Evolutionary conservation across 1,284 basidiomycete species (phyloP).

Genomic region (Leccinum fallax): DNA sequence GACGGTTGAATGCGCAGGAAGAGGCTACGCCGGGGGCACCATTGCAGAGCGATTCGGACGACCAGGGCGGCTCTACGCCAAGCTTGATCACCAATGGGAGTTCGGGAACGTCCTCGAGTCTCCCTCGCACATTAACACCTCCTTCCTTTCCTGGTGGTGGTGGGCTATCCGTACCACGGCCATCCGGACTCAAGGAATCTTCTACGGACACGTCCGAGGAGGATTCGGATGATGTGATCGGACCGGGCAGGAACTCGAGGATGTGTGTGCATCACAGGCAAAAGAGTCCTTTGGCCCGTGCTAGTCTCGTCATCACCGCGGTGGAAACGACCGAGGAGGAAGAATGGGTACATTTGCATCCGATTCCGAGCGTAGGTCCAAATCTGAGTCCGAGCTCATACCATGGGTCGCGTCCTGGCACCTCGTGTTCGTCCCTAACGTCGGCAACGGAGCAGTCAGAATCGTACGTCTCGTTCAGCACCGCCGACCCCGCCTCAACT

Average conservation of each 20-base stretch:
- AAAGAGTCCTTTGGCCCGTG: constrained; percentile 13
- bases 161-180: constrained; percentile 16
- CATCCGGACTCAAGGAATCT: constrained; percentile 26
- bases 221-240: constrained; percentile 4
- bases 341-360: constrained; percentile 1
- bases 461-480: constrained; percentile 30
- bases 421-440: constrained; percentile 23
- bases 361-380: constrained; percentile 1
- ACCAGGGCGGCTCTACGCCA: constrained; percentile 24
- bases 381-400: neutral
- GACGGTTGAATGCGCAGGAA: constrained; percentile 18
- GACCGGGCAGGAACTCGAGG: neutral
- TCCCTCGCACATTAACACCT: constrained; percentile 3
- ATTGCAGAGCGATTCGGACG: constrained; percentile 5
- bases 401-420: constrained; percentile 21
- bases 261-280: constrained; percentile 10
- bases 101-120: constrained; percentile 18
- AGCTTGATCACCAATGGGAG: constrained; percentile 28
- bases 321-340: constrained; percentile 13
- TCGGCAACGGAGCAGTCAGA: constrained; percentile 23
- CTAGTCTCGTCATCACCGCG: neutral
- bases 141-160: constrained; percentile 17
- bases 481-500: constrained; percentile 23
- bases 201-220: constrained; percentile 26
- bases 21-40: neutral